phyloP scores from a whole-genome alignment of 805 yeast genomes.

The Brettanomyces sp. region DNA sequence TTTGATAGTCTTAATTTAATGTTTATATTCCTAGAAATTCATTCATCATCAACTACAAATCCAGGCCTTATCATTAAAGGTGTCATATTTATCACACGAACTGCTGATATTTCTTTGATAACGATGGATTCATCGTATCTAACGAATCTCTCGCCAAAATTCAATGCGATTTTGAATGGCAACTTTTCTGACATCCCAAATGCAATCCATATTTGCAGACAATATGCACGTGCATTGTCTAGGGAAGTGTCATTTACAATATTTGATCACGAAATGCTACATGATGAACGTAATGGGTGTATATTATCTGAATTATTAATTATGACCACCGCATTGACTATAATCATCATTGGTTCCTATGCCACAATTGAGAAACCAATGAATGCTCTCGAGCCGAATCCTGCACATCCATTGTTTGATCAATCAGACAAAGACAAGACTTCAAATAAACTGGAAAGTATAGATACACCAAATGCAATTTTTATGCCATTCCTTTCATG shows the following conservation, averaged over 20 bases:
- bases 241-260: conserved; percentile 13
- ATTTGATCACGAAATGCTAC: conserved; percentile 12
- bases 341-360: conserved; percentile 27
- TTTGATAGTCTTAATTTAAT: too few species aligned
- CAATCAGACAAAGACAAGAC: conserved; percentile 29
- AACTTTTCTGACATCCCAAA: neutral
- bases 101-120: neutral
- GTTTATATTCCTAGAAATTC: too few species aligned
- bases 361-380: conserved; percentile 23
- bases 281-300: conserved; percentile 6
- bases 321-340: conserved; percentile 15
- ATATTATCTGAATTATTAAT: conserved; percentile 12
- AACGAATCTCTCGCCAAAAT: neutral
- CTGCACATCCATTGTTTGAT: conserved; percentile 31
- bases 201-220: neutral
- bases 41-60: too few species aligned
- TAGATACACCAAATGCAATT: conserved; percentile 24
- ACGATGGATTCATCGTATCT: neutral
- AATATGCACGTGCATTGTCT: conserved; percentile 2
- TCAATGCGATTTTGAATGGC: neutral
- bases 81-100: too few species aligned
- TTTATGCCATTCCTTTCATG: conserved; percentile 38
- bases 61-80: too few species aligned
- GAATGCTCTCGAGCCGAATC: conserved; percentile 25
- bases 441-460: conserved; percentile 5